These are phyloP conservation scores for Endotrypanum monterogeii DNA, from an alignment of 208 protist genomes.

Conservation along the genomic window DNA sequence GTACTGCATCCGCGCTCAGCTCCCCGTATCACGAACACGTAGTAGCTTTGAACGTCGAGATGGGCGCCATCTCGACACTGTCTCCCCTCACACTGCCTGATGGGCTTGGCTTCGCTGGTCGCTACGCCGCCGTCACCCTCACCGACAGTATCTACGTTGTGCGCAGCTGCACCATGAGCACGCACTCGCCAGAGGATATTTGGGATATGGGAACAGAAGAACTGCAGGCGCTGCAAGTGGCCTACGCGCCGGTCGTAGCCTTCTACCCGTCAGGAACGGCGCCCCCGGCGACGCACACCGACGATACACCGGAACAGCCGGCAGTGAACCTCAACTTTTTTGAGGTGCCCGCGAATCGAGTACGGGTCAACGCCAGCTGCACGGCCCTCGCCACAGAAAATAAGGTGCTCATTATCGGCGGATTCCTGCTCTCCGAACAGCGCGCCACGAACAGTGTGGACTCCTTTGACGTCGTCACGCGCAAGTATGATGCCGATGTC, in stretches of 20 bases:
- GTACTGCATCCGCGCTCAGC: not conserved
- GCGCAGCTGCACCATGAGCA: slow-evolving; percentile 36
- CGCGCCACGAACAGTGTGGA: slow-evolving; percentile 36
- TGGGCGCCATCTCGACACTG: slow-evolving; percentile 5
- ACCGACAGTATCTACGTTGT: slow-evolving; percentile 35
- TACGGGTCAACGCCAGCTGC: slow-evolving; percentile 39
- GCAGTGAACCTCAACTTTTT: slow-evolving; percentile 28
- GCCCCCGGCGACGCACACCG: not conserved
- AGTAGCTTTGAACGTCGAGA: slow-evolving; percentile 22
- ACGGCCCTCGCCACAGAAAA: slow-evolving; percentile 25
- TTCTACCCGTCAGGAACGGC: slow-evolving; percentile 20
- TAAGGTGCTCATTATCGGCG: slow-evolving; percentile 32
- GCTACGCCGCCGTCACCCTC: slow-evolving; percentile 32
- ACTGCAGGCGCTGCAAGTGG: slow-evolving; percentile 4
- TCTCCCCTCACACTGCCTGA: slow-evolving; percentile 16
- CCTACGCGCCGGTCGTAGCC: slow-evolving; percentile 24
- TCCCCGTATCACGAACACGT: slow-evolving; percentile 30
- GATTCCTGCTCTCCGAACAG: slow-evolving; percentile 24
- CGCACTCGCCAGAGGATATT: slow-evolving; percentile 15
- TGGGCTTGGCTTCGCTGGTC: slow-evolving; percentile 28
- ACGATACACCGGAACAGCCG: not conserved
- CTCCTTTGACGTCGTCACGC: slow-evolving; percentile 38
- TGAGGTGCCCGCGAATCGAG: slow-evolving; percentile 20
- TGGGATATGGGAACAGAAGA: slow-evolving; percentile 3
- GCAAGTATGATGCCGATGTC: slow-evolving; percentile 30